Evolutionary conservation across 805 yeast species (phyloP), one percentile per base, ranked within the genome.

Genomic region (Komagataella phaffii): DNA sequence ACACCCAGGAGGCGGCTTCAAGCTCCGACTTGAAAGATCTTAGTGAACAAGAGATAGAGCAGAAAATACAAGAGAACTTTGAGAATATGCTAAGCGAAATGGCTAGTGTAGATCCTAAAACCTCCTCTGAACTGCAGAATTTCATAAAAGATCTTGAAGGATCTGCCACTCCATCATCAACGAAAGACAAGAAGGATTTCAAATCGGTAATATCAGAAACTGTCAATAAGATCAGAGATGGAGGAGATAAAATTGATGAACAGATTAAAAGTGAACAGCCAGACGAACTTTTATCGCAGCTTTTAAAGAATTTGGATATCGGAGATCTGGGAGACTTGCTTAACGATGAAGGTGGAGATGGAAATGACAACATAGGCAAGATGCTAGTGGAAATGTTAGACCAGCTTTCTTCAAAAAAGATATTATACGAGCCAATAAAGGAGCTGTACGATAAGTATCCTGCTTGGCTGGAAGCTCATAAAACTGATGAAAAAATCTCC

Each of bases 401-500:
- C 55, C 91, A 89, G 62, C 74, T 91, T 63, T 79, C 93, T 6
- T 80, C 93, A 4, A 91, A 89, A 61, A 90, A 83, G 53, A 85
- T 90, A 18, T 72, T 91, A 44, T 90, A 87, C 61, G 95, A 85
- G 58, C 96, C 98, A 2, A 75, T 91, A 67, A 85, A 83, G 60
- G 96, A 88, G 54, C 73, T 90, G 63, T 79, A 82, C 56, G 67
- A 71, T 10, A 87, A 86, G 61, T 88, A 81, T 63, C 86, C 88
- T 2, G 74, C 65, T 24, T 91, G 87, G 83, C 71, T 91, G 55
- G 66, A 68, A 47, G 77, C 75, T 49, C 74, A 85, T 55, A 69
- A 70, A 50, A 74, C 70, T 7, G 63, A 61, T 7, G 61, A 64
- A 14, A 58, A 61, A 44, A 62, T 80, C 23, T 52, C 71, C 6